Conservation (phyloP, 2,329 filamentous ascomycete genomes). For the Arthrobotrys pseudoclavata region DNA sequence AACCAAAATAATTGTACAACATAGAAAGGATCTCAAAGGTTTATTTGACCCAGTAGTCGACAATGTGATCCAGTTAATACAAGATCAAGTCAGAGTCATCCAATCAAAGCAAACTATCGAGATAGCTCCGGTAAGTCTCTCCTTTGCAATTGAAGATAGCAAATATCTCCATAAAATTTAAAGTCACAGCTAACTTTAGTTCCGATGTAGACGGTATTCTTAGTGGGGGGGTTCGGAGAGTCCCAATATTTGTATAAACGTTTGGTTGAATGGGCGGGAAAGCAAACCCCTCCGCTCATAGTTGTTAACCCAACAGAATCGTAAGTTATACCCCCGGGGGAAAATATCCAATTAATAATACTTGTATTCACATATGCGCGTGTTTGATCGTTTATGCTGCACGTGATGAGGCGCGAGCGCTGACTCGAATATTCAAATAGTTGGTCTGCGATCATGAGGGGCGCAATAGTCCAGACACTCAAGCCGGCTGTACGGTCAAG, state of each 20-base stretch:
- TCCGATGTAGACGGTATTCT: slow-evolving; percentile 5
- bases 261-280: slow-evolving; percentile 12
- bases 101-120: neutral
- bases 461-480: slow-evolving; percentile 24
- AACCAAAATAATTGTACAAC: neutral
- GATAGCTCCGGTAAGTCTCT: slow-evolving; percentile 2
- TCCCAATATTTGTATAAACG: slow-evolving; percentile 32
- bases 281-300: neutral
- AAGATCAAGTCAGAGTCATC: slow-evolving; percentile 27
- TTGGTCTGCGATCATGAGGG: slow-evolving; percentile 47
- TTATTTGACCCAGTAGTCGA: slow-evolving; percentile 55
- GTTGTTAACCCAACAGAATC: slow-evolving; percentile 34
- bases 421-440: neutral
- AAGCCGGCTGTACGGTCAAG: slow-evolving; percentile 20
- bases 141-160: too few species aligned
- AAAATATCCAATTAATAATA: too few species aligned
- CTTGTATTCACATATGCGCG: too few species aligned
- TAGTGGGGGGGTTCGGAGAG: slow-evolving; percentile 38
- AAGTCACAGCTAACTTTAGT: too few species aligned
- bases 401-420: too few species aligned
- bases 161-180: too few species aligned
- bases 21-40: slow-evolving; percentile 38
- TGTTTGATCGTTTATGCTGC: neutral
- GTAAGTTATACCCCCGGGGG: too few species aligned
- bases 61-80: slow-evolving; percentile 33